A percentile compares a stretch with the other conserved stretches of the same genome.
phyloP scores from a whole-genome alignment of 192 early-diverging fungal species.

The Backusella mclennaniae region DNA sequence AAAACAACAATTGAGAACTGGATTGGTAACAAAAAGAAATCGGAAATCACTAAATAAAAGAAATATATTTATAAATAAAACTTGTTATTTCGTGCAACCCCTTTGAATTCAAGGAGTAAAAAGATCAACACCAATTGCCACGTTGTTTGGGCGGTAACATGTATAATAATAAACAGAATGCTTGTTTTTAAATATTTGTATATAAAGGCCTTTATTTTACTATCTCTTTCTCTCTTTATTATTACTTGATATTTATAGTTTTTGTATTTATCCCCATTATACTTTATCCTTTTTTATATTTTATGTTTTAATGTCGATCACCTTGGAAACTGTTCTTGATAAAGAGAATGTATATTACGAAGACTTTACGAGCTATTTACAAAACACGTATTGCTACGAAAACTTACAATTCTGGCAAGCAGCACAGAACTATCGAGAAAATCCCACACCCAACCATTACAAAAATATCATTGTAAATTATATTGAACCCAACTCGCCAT shows the following conservation, averaged over 20 bases:
- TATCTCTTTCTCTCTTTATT: not conserved
- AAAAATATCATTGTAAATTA: conserved; percentile 17
- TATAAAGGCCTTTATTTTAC: not conserved
- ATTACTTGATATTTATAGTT: not conserved
- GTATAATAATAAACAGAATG: not conserved
- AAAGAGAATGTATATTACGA: not conserved
- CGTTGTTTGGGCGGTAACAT: not conserved
- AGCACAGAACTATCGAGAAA: conserved; percentile 25
- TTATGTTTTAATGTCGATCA: not conserved
- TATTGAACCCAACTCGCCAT: conserved; percentile 24
- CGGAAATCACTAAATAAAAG: too few relatives aligned
- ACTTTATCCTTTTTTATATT: not conserved
- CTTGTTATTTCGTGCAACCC: not conserved
- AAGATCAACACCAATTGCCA: not conserved
- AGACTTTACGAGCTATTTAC: conserved; percentile 23
- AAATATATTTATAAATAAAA: conserved; percentile 5
- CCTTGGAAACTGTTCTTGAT: conserved; percentile 17
- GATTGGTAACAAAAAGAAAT: too few relatives aligned
- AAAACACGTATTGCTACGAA: conserved; percentile 36
- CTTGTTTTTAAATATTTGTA: not conserved
- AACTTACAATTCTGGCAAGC: conserved; percentile 42
- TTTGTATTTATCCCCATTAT: not conserved
- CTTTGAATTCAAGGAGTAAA: not conserved
- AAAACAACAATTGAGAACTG: too few relatives aligned
- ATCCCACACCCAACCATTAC: not conserved